Base-by-base conservation (phyloP, 805 yeast genomes). In the Metschnikowia cerradonensis region DNA sequence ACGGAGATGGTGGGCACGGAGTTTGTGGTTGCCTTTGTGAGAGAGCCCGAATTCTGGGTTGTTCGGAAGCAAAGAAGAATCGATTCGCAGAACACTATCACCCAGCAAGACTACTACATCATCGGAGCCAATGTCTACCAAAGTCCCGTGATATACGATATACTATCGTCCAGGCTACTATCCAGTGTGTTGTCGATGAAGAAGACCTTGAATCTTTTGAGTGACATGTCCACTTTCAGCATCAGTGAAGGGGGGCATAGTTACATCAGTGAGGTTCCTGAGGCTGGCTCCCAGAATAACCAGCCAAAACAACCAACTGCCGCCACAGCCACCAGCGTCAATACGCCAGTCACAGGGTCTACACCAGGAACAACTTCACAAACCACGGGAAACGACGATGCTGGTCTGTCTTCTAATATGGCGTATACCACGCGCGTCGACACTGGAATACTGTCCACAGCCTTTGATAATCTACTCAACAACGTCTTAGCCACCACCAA, bases 21-120 rank as follows among this genome's bases (percentile, higher is more conserved):
- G 67, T 94, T 88, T 60, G 82, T 88, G 1, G 77, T 94, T 6
- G 83, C 83, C 0, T 73, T 79, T 53, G 82, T 84, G 2, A 73
- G 90, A 38, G 98, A 91, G 58, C 98, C 97, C 0, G 96, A 90
- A 60, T 81, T 90, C 58, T 94, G 98, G 97, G 77, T 92, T 26
- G 81, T 92, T 8, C 76, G 95, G 51, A 90, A 91, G 63, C 97
- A 92, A 64, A 70, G 81, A 42, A 71, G 98, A 31, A 54, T 76
- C 4, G 70, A 77, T 34, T 80, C 83, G 6, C 72, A 72, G 11
- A 79, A 76, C 33, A 78, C 78, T 2, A 67, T 74, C 22, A 75
- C 84, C 0, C 60, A 88, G 10, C 82, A 88, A 30, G 95, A 90
- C 56, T 92, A 88, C 68, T 92, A 88, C 66, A 85, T 92, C 43